These are phyloP conservation scores for Cadophora malorum DNA, from an alignment of 2,329 filamentous ascomycete genomes.

Conservation along the genomic window DNA sequence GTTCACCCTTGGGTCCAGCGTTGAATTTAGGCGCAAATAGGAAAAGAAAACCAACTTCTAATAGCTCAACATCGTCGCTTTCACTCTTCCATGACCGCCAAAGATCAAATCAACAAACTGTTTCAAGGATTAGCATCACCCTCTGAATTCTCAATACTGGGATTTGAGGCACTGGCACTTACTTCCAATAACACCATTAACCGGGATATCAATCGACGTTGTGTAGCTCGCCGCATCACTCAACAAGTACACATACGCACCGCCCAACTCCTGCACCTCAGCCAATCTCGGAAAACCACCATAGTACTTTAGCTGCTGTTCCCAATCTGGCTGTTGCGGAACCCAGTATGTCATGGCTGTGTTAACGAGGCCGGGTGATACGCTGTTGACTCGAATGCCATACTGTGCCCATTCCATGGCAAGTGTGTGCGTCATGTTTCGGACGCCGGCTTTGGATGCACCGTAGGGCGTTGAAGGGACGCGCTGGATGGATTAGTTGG, in stretches of 20 bases:
- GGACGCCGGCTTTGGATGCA: conserved; percentile 52
- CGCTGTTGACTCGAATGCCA: conserved; percentile 70
- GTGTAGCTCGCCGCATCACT: conserved; percentile 48
- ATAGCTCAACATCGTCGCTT: no score
- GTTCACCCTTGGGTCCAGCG: no score
- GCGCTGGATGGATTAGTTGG: conserved; percentile 33
- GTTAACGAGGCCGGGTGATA: conserved; percentile 72
- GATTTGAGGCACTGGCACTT: no score
- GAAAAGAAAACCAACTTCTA: no score
- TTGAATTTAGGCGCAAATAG: no score
- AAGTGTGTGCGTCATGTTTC: conserved; percentile 63
- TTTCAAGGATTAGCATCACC: no score
- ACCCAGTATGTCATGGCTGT: conserved; percentile 60
- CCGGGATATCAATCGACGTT: conserved; percentile 48
- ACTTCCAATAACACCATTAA: conserved; percentile 49
- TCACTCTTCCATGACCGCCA: no score
- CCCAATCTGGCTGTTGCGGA: conserved; percentile 56
- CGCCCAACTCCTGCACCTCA: conserved; percentile 53
- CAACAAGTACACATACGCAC: conserved; percentile 43
- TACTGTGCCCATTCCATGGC: conserved; percentile 69
- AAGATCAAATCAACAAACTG: no score
- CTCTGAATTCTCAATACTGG: no score
- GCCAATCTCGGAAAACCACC: conserved; percentile 59
- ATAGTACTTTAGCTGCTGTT: conserved; percentile 60
- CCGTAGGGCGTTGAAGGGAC: conserved; percentile 51